These are phyloP conservation scores for Pichia deserticola DNA, from an alignment of 805 yeast genomes.

Conservation along the genomic window DNA sequence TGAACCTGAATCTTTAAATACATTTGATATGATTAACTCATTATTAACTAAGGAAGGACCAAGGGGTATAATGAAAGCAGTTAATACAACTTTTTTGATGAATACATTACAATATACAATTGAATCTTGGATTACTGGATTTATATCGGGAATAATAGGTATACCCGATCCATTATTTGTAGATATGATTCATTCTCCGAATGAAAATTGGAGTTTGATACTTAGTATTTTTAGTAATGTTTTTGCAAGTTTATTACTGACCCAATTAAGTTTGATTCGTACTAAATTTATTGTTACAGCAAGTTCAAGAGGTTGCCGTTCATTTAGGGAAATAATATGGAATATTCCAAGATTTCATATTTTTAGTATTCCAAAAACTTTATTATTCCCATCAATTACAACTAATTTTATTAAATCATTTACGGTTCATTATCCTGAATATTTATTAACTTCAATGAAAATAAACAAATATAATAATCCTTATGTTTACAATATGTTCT, in stretches of 20 bases:
- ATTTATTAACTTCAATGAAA: slow-evolving; percentile 54
- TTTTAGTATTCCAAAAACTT: slow-evolving; percentile 45
- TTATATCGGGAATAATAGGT: slow-evolving; percentile 69
- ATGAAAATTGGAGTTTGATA: slow-evolving; percentile 59
- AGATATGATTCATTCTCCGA: slow-evolving; percentile 73
- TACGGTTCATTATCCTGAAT: slow-evolving; percentile 33
- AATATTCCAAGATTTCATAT: slow-evolving; percentile 36
- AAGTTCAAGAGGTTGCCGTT: slow-evolving; percentile 40
- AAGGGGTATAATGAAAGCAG: slow-evolving; percentile 63
- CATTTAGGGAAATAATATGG: slow-evolving; percentile 62
- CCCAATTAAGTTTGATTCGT: slow-evolving; percentile 78
- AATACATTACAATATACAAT: slow-evolving; percentile 68
- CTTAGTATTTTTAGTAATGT: slow-evolving; percentile 67
- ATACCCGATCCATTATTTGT: slow-evolving; percentile 87
- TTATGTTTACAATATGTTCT: slow-evolving; percentile 46
- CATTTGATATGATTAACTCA: slow-evolving; percentile 57
- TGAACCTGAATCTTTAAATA: slow-evolving; percentile 53
- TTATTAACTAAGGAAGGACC: slow-evolving; percentile 65
- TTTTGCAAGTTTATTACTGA: slow-evolving; percentile 59
- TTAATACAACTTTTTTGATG: slow-evolving; percentile 72
- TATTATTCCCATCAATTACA: slow-evolving; percentile 56
- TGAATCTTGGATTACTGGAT: slow-evolving; percentile 89
- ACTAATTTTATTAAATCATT: slow-evolving; percentile 24
- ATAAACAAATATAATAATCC: slow-evolving; percentile 64
- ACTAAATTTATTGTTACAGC: slow-evolving; percentile 65